A percentile compares a stretch with the other conserved stretches of the same genome.
Evolutionary conservation across 768 basidiomycete species (phyloP).

Genomic region (Serendipita sp.): DNA sequence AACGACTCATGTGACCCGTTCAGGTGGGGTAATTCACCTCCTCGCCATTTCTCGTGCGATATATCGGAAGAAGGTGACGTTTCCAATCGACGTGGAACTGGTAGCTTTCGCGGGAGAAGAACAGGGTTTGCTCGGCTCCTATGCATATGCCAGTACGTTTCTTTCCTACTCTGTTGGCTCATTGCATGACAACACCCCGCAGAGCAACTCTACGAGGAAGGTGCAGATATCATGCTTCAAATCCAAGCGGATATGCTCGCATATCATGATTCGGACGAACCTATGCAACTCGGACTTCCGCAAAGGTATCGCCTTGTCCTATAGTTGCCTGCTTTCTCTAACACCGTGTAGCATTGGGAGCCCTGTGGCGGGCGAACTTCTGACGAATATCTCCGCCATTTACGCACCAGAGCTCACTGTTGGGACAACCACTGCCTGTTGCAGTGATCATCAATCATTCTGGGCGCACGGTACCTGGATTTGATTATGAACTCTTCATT

Average conservation of each 20-base stretch:
- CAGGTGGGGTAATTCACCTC: conserved; percentile 48
- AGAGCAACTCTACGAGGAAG: conserved; percentile 43
- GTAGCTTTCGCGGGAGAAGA: conserved; percentile 85
- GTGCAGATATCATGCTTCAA: conserved; percentile 64
- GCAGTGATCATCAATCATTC: conserved; percentile 74
- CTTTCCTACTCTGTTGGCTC: background rate
- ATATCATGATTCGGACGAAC: conserved; percentile 65
- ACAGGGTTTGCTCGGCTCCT: conserved; percentile 70
- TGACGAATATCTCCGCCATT: conserved; percentile 57
- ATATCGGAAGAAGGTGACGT: conserved; percentile 44
- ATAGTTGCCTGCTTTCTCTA: background rate
- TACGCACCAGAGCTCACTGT: conserved; percentile 70
- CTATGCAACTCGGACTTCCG: conserved; percentile 70
- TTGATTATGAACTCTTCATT: conserved; percentile 27
- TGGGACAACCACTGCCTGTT: conserved; percentile 63
- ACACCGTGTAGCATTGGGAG: conserved; percentile 49
- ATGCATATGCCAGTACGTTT: conserved; percentile 58
- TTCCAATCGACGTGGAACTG: conserved; percentile 64
- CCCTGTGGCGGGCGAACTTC: conserved; percentile 56
- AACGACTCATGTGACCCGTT: no score
- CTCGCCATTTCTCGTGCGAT: conserved; percentile 70
- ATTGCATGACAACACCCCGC: background rate
- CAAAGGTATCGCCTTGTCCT: conserved; percentile 32
- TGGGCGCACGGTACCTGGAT: background rate
- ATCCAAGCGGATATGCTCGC: conserved; percentile 89